Evolutionary conservation across 2,329 filamentous ascomycete genomes (phyloP), one percentile per base, ranked within the genome.

Genomic region (Fusarium dimerum): DNA sequence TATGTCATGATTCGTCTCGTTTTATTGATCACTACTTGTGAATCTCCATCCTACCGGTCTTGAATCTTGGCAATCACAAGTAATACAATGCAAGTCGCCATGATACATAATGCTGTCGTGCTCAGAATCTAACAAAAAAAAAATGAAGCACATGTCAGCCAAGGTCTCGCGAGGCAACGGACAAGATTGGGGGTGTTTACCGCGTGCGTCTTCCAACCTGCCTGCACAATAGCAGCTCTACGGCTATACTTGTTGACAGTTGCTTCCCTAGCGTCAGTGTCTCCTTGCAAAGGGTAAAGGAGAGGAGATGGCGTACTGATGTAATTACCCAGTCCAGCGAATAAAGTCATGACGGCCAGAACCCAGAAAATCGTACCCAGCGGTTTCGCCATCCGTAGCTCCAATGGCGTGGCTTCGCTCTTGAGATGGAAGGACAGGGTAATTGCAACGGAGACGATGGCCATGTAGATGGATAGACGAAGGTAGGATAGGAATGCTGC

Each of bases 371-470:
- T 75, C 43, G 91, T 79, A 0, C 94, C 94, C 2, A 99, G 82
- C 0, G 94, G 94, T 55, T 88, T 79, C 0, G 94, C 88, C 72
- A 97, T 86, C 41, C 82, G 83, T 54, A 84, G 77, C 75, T 99
- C 94, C 13, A 90, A 70, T 1, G 76, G 67, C 0, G 85, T 83
- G 1, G 94, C 90, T 63, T 86, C 74, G 16, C 78, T 78, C 66
- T 92, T 92, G 45, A 99, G 80, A 67, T 99, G 93, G 71, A 99
- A 99, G 13, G 90, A 96, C 46, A 97, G 80, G 10, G 96, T 86
- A 61, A 99, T 96, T 46, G 94, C 93, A 32, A 96, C 83, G 29
- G 90, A 85, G 9, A 97, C 91, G 47, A 99, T 79, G 59, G 91
- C 86, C 82, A 97, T 92, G 75, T 96, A 96, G 63, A 96, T 84